These are phyloP conservation scores for Lachnellula subtilissima DNA, from an alignment of 2,329 filamentous ascomycete genomes.

Conservation along the genomic window DNA sequence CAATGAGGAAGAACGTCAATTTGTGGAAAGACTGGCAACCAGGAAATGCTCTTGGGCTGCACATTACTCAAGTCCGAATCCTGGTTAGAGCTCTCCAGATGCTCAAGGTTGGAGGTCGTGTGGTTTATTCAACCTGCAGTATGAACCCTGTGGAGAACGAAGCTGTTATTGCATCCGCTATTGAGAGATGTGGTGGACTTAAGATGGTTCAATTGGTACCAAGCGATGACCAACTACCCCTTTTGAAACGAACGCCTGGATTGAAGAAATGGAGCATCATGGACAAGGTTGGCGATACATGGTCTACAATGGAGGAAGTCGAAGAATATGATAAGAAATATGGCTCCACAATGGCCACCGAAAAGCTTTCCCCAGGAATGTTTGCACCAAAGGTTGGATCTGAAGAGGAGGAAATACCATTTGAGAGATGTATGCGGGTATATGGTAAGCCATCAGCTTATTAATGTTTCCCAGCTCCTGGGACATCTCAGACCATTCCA, in stretches of 20 bases:
- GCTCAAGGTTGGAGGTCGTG: constrained; percentile 88
- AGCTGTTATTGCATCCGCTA: constrained; percentile 80
- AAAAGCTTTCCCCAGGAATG: constrained; percentile 73
- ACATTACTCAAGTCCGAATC: constrained; percentile 83
- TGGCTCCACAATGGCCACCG: constrained; percentile 55
- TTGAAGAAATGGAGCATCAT: constrained; percentile 84
- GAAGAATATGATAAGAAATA: constrained; percentile 59
- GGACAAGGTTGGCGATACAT: constrained; percentile 76
- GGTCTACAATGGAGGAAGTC: constrained; percentile 79
- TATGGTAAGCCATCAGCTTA: constrained; percentile 49
- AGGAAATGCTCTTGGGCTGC: constrained; percentile 79
- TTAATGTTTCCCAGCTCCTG: neutral
- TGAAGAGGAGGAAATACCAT: constrained; percentile 58
- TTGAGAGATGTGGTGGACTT: constrained; percentile 81
- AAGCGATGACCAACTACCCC: constrained; percentile 71
- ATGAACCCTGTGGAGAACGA: constrained; percentile 99
- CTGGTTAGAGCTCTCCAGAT: constrained; percentile 89
- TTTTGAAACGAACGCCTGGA: constrained; percentile 71
- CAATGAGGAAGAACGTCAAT: constrained; percentile 84
- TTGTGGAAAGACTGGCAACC: constrained; percentile 96
- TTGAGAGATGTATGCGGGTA: constrained; percentile 87
- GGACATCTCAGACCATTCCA: neutral
- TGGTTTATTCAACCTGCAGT: constrained; percentile 97
- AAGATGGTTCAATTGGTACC: constrained; percentile 80
- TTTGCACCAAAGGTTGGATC: constrained; percentile 62